Base-by-base conservation (phyloP, 1,284 basidiomycete genomes). In the Ustanciosporium gigantosporum region DNA sequence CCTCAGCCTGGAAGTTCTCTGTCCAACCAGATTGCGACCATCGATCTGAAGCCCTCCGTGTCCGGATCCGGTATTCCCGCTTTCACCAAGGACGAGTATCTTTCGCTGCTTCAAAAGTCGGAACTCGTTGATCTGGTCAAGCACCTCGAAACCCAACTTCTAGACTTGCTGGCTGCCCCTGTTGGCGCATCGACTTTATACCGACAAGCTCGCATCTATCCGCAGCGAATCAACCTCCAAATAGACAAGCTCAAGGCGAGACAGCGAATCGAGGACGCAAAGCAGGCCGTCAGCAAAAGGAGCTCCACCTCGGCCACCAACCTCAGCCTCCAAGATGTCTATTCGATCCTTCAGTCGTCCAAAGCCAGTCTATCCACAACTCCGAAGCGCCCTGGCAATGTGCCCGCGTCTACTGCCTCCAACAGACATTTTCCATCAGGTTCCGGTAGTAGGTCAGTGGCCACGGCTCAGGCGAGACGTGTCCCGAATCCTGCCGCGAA, bases 71-170 rank as follows among this genome's bases (percentile, higher is more conserved):
- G 48, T 19, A 22, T 57, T 3, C 27, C 60, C 8, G 35, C 45
- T 2, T 35, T 40, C 1, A 21, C 41, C 17, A 45, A 31, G 23
- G 53, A 57, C 15, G 60, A 64, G 19, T 64, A 58, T 19, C 42
- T 64, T 7, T 64, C 60, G 3, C 34, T 64, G 36, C 53, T 64
- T 11, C 41, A 64, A 31, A 57, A 64, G 31, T 40, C 48, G 6
- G 60, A 64, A 41, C 60, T 64, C 27, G 53, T 64, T 36, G 46
- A 57, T 41, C 27, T 64, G 31, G 60, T 64, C 53, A 64, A 64
- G 25, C 46, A 53, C 39, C 53, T 64, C 31, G 60, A 64, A 21
- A 58, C n/a, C n/a, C 60, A 64, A 25, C 53, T 64, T n/a, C 27
- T 41, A 31, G 49, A 57, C 15, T 32, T 58, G 17, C 31, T 57